phyloP scores from a whole-genome alignment of 2,329 filamentous ascomycete genomes.

The Volutella citrinella region DNA sequence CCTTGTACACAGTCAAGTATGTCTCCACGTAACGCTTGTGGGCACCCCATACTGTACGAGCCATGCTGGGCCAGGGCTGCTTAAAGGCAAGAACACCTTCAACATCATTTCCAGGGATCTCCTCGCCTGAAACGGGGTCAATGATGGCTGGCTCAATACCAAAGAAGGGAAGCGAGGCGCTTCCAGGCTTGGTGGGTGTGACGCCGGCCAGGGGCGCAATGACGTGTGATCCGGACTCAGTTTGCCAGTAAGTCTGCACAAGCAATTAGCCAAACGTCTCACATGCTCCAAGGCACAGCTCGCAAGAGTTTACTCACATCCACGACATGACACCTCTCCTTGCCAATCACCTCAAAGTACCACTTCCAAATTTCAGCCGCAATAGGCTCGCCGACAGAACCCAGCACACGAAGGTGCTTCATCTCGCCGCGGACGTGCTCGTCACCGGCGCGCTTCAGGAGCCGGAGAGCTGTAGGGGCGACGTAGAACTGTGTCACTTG shows the following conservation, averaged over 20 bases:
- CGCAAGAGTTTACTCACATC: conserved; percentile 65
- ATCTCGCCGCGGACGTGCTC: conserved; percentile 88
- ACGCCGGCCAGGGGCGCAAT: conserved; percentile 91
- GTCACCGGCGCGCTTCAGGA: conserved; percentile 93
- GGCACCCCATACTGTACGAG: conserved; percentile 93
- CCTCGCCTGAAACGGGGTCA: conserved; percentile 90
- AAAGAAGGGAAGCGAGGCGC: conserved; percentile 95
- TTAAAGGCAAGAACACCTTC: conserved; percentile 97
- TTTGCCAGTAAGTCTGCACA: conserved; percentile 96
- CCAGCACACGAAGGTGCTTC: conserved; percentile 84
- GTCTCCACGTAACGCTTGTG: conserved; percentile 99
- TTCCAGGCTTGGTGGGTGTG: conserved; percentile 94
- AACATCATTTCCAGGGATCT: conserved; percentile 92
- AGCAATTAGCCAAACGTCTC: no score
- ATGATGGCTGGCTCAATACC: conserved; percentile 97
- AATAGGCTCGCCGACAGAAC: conserved; percentile 96
- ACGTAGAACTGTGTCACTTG: conserved; percentile 98
- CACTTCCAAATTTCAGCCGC: conserved; percentile 99
- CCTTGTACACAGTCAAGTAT: conserved; percentile 95
- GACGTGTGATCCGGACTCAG: conserved; percentile 94
- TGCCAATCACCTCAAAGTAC: conserved; percentile 95
- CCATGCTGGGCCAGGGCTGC: conserved; percentile 98
- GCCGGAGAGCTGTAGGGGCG: conserved; percentile 85
- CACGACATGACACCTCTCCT: conserved; percentile 87
- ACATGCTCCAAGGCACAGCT: no score